Evolutionary conservation across 2,329 filamentous ascomycete species (phyloP).

Genomic region (Penicillium sp.): DNA sequence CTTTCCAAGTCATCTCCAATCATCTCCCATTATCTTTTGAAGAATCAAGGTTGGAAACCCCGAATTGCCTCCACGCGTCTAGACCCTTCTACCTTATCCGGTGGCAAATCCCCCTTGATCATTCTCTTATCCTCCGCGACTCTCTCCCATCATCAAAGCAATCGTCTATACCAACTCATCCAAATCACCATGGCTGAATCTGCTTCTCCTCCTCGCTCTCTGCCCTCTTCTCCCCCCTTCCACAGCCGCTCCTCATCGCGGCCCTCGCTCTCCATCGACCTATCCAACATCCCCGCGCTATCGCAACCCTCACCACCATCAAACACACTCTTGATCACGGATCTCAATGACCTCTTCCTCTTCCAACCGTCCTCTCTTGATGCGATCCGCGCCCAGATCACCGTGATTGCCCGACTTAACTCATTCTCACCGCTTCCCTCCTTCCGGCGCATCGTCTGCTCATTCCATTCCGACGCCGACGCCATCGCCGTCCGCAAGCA

Average conservation of each 20-base stretch:
- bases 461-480: conserved; percentile 44
- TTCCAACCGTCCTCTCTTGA: conserved; percentile 47
- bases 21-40: neutral
- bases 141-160: neutral
- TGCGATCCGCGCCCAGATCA: conserved; percentile 44
- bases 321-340: conserved; percentile 53
- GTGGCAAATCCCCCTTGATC: conserved; percentile 21
- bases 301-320: conserved; percentile 46
- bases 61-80: neutral
- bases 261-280: conserved; percentile 45
- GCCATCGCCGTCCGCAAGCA: conserved; percentile 45
- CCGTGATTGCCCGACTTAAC: conserved; percentile 44
- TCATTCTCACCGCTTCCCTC: conserved; percentile 53
- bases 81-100: conserved; percentile 9
- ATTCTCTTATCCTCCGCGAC: conserved; percentile 12
- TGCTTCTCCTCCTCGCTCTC: conserved; percentile 22
- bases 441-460: conserved; percentile 51
- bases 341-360: conserved; percentile 45
- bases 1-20: neutral
- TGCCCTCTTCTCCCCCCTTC: conserved; percentile 28
- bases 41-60: neutral
- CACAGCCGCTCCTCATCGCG: conserved; percentile 25
- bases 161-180: neutral
- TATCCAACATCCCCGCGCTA: conserved; percentile 46
- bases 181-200: conserved; percentile 21